Conservation (phyloP, 148 eudicot genomes). For the Vaccinium darrowii region DNA sequence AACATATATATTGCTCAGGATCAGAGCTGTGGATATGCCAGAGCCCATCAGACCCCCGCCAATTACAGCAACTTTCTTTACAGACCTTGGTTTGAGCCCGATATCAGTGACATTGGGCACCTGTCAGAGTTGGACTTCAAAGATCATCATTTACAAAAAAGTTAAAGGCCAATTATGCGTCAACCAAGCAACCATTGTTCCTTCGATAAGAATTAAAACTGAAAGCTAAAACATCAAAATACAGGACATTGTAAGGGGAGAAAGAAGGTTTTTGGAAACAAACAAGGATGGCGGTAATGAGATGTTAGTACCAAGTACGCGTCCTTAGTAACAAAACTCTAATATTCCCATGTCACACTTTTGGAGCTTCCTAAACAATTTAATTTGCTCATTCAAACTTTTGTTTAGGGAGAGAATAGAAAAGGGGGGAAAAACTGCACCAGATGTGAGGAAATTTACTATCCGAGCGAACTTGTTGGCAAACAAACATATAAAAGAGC, state of each 20-base stretch:
- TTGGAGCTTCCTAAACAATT: background rate
- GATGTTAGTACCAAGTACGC: background rate
- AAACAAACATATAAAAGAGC: background rate
- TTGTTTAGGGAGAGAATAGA: no score
- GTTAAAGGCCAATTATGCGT: background rate
- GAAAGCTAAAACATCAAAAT: slow-evolving; percentile 7
- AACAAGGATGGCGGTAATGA: background rate
- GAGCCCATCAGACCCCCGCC: slow-evolving; percentile 99
- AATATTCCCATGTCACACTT: background rate
- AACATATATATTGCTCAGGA: slow-evolving; percentile 61
- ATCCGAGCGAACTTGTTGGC: background rate
- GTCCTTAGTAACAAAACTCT: background rate
- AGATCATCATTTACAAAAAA: background rate
- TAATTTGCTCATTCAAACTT: background rate
- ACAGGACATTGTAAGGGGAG: background rate
- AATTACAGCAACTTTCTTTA: slow-evolving; percentile 83
- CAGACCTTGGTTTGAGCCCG: slow-evolving; percentile 74
- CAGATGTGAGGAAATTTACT: background rate
- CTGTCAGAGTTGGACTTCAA: slow-evolving; percentile 37
- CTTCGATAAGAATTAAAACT: background rate
- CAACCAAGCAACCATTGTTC: background rate
- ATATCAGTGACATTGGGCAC: slow-evolving; percentile 85
- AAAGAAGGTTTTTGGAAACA: background rate
- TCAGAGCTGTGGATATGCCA: slow-evolving; percentile 88
- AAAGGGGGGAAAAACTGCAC: background rate